Percentiles rank a stretch among this genome's conserved stretches.
These are phyloP conservation scores for Scytalidium lignicola DNA, from an alignment of 2,329 filamentous ascomycete genomes.

Conservation along the genomic window DNA sequence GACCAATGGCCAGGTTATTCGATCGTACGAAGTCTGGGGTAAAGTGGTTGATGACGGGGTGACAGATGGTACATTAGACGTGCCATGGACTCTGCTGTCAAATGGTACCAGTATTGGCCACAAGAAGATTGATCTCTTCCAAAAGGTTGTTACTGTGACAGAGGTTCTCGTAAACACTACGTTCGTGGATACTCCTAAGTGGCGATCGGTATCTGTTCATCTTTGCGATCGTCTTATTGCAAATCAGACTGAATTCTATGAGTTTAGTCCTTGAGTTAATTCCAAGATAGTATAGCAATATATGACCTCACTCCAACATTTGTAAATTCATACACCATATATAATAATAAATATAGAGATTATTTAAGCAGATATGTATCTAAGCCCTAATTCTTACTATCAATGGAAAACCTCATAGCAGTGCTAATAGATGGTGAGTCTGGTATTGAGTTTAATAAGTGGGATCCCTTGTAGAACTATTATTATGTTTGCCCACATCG, in stretches of 20 bases:
- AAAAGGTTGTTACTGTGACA: conserved; percentile 12
- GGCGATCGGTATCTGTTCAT: conserved; percentile 18
- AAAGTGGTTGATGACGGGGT: conserved; percentile 9
- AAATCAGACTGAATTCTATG: neutral
- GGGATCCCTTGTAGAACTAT: no score
- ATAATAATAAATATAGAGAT: no score
- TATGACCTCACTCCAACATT: neutral
- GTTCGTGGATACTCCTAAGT: conserved; percentile 19
- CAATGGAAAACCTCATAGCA: no score
- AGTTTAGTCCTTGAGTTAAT: conserved; percentile 1
- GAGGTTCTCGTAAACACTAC: conserved; percentile 20
- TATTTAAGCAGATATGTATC: no score
- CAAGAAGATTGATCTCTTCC: conserved; percentile 22
- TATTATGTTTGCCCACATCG: no score
- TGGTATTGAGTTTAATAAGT: no score
- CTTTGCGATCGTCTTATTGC: conserved; percentile 12
- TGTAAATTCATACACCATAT: neutral
- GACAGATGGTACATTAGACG: conserved; percentile 5
- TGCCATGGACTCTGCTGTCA: conserved; percentile 16
- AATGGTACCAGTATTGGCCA: conserved; percentile 22
- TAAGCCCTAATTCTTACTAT: no score
- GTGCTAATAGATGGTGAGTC: no score
- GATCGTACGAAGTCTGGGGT: conserved; percentile 19
- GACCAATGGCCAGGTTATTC: conserved; percentile 20
- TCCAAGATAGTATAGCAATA: neutral